These are phyloP conservation scores for Letharia lupina DNA, from an alignment of 495 filamentous ascomycete species.

Conservation along the genomic window DNA sequence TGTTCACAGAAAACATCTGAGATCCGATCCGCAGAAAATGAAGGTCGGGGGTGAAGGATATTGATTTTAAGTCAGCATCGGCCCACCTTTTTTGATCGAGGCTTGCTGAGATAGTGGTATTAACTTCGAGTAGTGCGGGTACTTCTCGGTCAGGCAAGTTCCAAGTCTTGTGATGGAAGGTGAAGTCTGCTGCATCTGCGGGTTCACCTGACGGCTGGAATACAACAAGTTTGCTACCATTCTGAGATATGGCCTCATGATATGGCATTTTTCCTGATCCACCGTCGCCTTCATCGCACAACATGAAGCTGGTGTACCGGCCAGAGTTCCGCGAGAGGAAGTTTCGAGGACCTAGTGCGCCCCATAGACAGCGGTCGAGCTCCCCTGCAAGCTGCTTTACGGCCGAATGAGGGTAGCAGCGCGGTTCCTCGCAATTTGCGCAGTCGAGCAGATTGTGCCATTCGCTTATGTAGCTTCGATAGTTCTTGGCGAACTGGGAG, in stretches of 20 bases:
- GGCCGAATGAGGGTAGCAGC: neutral
- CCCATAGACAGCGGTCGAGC: constrained; percentile 21
- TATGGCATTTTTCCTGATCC: neutral
- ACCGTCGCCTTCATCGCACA: neutral
- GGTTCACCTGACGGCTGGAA: neutral
- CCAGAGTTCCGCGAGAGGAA: constrained; percentile 11
- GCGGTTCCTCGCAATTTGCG: neutral
- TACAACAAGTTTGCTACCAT: constrained; percentile 6
- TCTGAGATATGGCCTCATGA: neutral
- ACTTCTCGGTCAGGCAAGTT: neutral
- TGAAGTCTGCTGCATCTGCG: neutral
- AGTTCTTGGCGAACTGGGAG: neutral
- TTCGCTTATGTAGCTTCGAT: constrained; percentile 7
- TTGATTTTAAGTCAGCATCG: neutral
- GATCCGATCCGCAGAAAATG: constrained; percentile 6
- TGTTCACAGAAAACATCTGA: constrained; percentile 3
- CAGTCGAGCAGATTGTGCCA: neutral
- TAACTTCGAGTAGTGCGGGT: neutral
- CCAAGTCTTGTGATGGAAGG: neutral
- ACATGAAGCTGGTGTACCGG: constrained; percentile 15
- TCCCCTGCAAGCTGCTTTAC: constrained; percentile 2
- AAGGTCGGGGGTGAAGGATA: constrained; percentile 5
- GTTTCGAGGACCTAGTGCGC: constrained; percentile 14
- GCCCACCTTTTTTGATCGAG: neutral
- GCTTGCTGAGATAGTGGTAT: neutral